These are phyloP conservation scores for Lathyrus oleraceus DNA, from an alignment of 306 rosid species.

Conservation along the genomic window DNA sequence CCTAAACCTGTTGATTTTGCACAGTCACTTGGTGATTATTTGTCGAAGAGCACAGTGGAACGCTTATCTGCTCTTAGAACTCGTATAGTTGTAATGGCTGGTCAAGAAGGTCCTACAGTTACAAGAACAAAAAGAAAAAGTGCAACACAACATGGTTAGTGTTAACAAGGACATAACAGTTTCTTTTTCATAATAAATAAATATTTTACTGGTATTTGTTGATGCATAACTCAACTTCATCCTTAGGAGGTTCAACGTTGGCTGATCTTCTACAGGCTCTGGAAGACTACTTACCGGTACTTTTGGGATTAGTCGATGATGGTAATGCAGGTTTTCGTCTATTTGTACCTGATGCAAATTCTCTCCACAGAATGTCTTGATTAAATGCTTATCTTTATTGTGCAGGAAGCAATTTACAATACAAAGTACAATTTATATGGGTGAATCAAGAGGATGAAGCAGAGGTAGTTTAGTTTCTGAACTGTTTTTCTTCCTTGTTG, in stretches of 20 bases:
- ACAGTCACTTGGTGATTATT: slow-evolving; percentile 67
- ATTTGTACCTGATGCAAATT: slow-evolving; percentile 31
- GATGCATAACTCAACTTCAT: slow-evolving; percentile 44
- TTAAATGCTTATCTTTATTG: slow-evolving; percentile 37
- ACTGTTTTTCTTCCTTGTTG: background rate
- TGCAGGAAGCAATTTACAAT: slow-evolving; percentile 89
- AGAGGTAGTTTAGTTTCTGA: slow-evolving; percentile 53
- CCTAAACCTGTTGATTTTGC: slow-evolving; percentile 94
- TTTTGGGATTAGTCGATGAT: slow-evolving; percentile 86
- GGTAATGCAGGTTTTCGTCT: slow-evolving; percentile 48
- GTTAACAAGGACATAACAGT: slow-evolving; percentile 25
- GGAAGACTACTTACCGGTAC: slow-evolving; percentile 93
- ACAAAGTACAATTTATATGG: slow-evolving; percentile 88
- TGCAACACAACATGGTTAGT: slow-evolving; percentile 91
- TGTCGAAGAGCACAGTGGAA: slow-evolving; percentile 80
- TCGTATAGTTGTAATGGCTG: slow-evolving; percentile 94
- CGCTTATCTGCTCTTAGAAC: slow-evolving; percentile 89
- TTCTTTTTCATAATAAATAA: slow-evolving; percentile 22
- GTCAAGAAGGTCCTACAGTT: slow-evolving; percentile 88
- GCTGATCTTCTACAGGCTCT: slow-evolving; percentile 96
- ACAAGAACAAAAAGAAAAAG: slow-evolving; percentile 85
- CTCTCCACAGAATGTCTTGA: slow-evolving; percentile 32
- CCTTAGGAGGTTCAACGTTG: slow-evolving; percentile 85
- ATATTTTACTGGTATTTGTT: slow-evolving; percentile 24
- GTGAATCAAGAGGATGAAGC: slow-evolving; percentile 89